Conservation (phyloP, 139 green algal species). For the Axilococcus clingmanii region DNA sequence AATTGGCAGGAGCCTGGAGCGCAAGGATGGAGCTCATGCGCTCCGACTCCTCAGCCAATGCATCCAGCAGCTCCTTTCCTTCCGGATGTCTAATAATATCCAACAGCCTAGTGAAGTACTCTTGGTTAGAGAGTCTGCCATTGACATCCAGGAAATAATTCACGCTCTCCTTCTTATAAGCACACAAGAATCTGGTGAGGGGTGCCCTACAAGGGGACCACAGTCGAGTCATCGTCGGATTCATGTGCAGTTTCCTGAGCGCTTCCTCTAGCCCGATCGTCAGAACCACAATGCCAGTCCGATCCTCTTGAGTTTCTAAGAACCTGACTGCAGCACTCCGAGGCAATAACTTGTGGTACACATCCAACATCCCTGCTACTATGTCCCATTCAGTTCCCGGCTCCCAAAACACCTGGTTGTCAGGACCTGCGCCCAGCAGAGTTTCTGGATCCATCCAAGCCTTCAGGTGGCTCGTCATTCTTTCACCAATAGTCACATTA, state of each 20-base stretch:
- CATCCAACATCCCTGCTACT: conserved; percentile 77
- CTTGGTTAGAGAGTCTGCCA: conserved; percentile 31
- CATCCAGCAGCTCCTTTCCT: conserved; percentile 57
- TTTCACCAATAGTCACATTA: conserved; percentile 89
- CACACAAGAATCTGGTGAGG: conserved; percentile 75
- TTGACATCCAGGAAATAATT: conserved; percentile 60
- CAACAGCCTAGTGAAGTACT: conserved; percentile 74
- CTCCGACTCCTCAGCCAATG: no score
- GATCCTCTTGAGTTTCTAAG: conserved; percentile 58
- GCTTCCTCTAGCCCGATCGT: conserved; percentile 85
- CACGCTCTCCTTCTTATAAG: conserved; percentile 55
- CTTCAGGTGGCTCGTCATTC: conserved; percentile 86
- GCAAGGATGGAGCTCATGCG: no score
- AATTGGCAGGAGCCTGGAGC: background rate
- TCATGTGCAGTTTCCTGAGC: conserved; percentile 44
- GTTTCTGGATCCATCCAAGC: conserved; percentile 64
- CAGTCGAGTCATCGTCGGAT: conserved; percentile 38
- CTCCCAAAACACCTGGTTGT: conserved; percentile 25
- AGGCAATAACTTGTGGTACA: conserved; percentile 90
- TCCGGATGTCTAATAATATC: conserved; percentile 63
- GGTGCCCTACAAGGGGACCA: conserved; percentile 74
- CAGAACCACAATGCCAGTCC: conserved; percentile 77
- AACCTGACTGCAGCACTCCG: conserved; percentile 70
- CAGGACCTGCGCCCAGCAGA: background rate
- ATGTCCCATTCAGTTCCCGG: conserved; percentile 76